Percentiles rank a stretch among this genome's conserved stretches.
phyloP scores from a whole-genome alignment of 805 yeast species.

The Brettanomyces anomalus region DNA sequence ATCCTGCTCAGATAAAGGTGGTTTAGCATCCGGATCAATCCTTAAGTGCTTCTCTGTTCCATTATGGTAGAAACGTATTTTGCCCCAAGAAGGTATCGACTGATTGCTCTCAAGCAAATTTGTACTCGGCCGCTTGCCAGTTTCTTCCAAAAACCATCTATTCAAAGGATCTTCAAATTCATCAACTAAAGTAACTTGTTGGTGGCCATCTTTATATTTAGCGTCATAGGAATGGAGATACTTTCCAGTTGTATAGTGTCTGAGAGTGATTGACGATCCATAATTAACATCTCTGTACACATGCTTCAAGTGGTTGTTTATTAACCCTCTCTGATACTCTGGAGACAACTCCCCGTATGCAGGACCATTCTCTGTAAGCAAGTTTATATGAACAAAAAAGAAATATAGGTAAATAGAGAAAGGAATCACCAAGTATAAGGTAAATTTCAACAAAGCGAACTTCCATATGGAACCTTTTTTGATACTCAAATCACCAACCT shows the following conservation, averaged over 20 bases:
- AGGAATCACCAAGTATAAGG: conserved; percentile 46
- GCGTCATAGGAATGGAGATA: conserved; percentile 73
- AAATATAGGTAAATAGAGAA: conserved; percentile 43
- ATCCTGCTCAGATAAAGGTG: conserved; percentile 87
- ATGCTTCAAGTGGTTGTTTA: conserved; percentile 28
- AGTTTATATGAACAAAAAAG: conserved; percentile 48
- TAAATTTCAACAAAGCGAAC: conserved; percentile 26
- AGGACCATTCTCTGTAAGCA: conserved; percentile 40
- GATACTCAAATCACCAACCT: conserved; percentile 58
- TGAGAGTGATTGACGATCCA: conserved; percentile 65
- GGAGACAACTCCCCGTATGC: conserved; percentile 61
- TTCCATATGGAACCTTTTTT: conserved; percentile 33
- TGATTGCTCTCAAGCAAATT: conserved; percentile 44
- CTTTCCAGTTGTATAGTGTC: conserved; percentile 66
- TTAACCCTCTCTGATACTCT: conserved; percentile 52
- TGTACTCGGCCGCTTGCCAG: conserved; percentile 27
- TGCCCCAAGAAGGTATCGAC: conserved; percentile 19
- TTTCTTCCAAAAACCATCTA: conserved; percentile 61
- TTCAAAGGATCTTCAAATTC: conserved; percentile 54
- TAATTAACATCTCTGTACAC: conserved; percentile 59
- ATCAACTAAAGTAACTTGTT: conserved; percentile 70
- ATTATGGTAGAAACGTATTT: conserved; percentile 53
- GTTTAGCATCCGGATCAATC: conserved; percentile 55
- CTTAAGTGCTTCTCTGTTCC: conserved; percentile 59
- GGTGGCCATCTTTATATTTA: conserved; percentile 47